Base-by-base conservation (phyloP, 2,329 filamentous ascomycete genomes). In the Anisogramma anomala region DNA sequence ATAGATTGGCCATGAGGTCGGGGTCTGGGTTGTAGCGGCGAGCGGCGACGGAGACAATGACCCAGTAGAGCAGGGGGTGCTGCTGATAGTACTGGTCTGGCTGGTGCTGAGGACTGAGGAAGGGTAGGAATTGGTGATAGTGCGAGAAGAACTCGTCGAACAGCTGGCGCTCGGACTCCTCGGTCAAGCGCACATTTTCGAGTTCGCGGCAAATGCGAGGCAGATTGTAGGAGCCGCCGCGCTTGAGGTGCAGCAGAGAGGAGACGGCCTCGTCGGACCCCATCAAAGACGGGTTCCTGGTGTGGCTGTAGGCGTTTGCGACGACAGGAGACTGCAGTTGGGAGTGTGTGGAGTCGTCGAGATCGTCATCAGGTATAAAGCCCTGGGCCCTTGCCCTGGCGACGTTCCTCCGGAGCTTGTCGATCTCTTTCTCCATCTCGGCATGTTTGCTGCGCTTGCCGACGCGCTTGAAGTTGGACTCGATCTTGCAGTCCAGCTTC, bases 371-470 rank as follows among this genome's bases (percentile, higher is more conserved):
- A 3, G 70, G 63, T 20, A 72, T 50, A 11, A 67, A 79, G 44
- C 77, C 76, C 52, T 79, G 72, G 15, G 67, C 54, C 52, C 74
- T 69, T 45, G 79, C 78, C 48, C 70, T 67, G 42, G 73, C 64
- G 47, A 83, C 67, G 52, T 69, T 74, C 33, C 76, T 71, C 38
- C 78, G 73, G 50, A 82, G 62, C 48, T 68, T 74, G 43, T 84
- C 81, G 54, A 88, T 84, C 60, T 88, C 82, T 62, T 79, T 82
- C 57, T 86, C 83, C 82, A 88, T 88, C 62, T 88, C 84, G 53
- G 83, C 83, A 60, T 89, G 83, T 58, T 84, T 83, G 49, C 77
- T 83, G 31, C 84, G 74, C 66, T 91, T 91, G 48, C 84, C 60
- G 14, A 88, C 69, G 52, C 84, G 79, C 69, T 87, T 88, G 64